Conservation (phyloP, 2,329 filamentous ascomycete genomes). For the Hypoxylon sp. region DNA sequence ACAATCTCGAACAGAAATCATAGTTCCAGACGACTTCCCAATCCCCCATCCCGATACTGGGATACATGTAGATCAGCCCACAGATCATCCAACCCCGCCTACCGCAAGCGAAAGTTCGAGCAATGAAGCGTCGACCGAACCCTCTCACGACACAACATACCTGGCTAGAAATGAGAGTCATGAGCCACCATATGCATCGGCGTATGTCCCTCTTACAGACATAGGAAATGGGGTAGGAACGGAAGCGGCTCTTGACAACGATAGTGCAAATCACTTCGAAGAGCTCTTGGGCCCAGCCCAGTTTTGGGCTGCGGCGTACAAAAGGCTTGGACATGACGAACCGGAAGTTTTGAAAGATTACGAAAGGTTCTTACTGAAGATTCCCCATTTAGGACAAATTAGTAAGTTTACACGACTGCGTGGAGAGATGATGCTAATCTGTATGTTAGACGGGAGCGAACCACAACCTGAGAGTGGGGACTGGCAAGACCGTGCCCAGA, state of each 20-base stretch:
- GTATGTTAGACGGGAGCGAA: conserved; percentile 1
- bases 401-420: conserved; percentile 5
- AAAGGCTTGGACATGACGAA: conserved; percentile 8
- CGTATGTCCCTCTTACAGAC: neutral
- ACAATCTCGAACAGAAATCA: conserved; percentile 2
- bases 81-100: no score
- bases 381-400: neutral
- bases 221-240: neutral
- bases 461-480: neutral
- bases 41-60: neutral
- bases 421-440: neutral
- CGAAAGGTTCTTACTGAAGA: neutral
- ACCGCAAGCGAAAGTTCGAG: no score
- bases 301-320: conserved; percentile 21
- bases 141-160: neutral
- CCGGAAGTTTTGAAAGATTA: neutral
- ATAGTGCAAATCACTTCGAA: neutral
- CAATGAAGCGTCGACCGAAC: no score
- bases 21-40: neutral
- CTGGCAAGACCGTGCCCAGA: conserved; percentile 19
- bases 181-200: neutral
- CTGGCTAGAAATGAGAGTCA: neutral
- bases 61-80: neutral
- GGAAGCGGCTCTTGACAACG: neutral
- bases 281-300: conserved; percentile 2